These are phyloP conservation scores for Paragyromitra xinjiangensis DNA, from an alignment of 495 filamentous ascomycete genomes.

Conservation along the genomic window DNA sequence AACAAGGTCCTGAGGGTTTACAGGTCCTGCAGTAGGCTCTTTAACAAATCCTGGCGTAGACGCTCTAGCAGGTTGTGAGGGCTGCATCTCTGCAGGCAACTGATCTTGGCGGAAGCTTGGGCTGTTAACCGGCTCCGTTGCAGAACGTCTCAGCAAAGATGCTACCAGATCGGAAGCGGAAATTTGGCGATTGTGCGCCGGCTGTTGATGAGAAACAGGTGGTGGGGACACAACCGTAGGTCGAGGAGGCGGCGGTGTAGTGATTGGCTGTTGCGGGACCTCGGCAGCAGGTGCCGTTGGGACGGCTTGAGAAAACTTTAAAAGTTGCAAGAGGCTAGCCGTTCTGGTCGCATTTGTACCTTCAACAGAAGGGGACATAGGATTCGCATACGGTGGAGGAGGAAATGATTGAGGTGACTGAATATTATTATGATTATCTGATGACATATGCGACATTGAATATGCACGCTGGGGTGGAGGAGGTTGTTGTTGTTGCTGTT, in stretches of 20 bases:
- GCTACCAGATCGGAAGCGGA: constrained; percentile 73
- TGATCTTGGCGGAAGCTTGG: constrained; percentile 45
- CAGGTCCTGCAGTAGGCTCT: constrained; percentile 49
- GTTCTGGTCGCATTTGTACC: constrained; percentile 68
- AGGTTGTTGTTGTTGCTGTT: constrained; percentile 44
- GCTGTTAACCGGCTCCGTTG: constrained; percentile 43
- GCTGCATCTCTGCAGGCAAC: constrained; percentile 46
- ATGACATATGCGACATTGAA: constrained; percentile 40
- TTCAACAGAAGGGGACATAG: constrained; percentile 56
- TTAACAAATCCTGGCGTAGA: constrained; percentile 45
- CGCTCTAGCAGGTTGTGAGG: constrained; percentile 25
- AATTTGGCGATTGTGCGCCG: constrained; percentile 64
- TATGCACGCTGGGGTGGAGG: constrained; percentile 45
- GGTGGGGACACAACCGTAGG: constrained; percentile 60
- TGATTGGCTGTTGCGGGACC: constrained; percentile 58
- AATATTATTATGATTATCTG: constrained; percentile 44
- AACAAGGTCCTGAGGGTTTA: constrained; percentile 72
- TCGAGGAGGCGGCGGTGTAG: constrained; percentile 59
- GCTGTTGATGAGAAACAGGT: constrained; percentile 56
- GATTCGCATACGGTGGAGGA: constrained; percentile 53
- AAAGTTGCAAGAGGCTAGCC: constrained; percentile 80
- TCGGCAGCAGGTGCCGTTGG: constrained; percentile 57
- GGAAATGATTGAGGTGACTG: constrained; percentile 45
- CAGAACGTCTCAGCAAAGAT: constrained; percentile 61
- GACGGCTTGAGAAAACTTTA: constrained; percentile 78